Conservation (phyloP, 1,284 basidiomycete species). For the Ganoderma resinaceum region DNA sequence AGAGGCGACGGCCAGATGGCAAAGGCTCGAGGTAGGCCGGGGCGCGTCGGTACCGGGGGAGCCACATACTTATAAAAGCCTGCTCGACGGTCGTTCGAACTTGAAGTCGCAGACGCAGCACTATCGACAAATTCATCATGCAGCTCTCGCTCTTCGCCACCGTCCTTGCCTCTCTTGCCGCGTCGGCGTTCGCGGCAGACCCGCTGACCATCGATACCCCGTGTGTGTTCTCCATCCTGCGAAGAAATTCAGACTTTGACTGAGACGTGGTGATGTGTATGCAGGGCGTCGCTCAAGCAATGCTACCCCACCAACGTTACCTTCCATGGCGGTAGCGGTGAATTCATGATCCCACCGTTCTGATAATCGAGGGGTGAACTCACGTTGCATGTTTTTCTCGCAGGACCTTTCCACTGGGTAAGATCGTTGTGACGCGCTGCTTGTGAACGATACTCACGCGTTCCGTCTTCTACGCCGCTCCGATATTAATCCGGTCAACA, state of each 20-base stretch:
- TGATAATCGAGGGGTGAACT: neutral
- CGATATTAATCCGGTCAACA: neutral
- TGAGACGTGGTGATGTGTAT: no score
- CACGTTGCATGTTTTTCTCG: neutral
- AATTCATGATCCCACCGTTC: neutral
- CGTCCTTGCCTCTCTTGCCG: neutral
- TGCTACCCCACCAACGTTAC: neutral
- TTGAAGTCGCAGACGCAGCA: neutral
- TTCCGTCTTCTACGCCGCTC: neutral
- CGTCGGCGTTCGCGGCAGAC: neutral
- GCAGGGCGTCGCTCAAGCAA: neutral
- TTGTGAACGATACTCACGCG: neutral
- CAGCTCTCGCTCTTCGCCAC: neutral
- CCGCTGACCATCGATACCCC: constrained; percentile 1
- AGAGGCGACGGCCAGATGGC: neutral
- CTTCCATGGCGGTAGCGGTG: neutral
- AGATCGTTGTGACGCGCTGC: neutral
- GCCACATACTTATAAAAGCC: neutral
- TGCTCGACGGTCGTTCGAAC: neutral
- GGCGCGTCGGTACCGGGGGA: neutral
- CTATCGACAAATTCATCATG: neutral
- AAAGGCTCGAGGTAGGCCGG: neutral
- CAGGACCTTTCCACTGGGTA: neutral
- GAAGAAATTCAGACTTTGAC: no score
- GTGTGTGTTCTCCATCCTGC: neutral